A percentile compares a stretch with the other conserved stretches of the same genome.
These are phyloP conservation scores for Lachnellula subtilissima DNA, from an alignment of 2,329 filamentous ascomycete species.

Conservation along the genomic window DNA sequence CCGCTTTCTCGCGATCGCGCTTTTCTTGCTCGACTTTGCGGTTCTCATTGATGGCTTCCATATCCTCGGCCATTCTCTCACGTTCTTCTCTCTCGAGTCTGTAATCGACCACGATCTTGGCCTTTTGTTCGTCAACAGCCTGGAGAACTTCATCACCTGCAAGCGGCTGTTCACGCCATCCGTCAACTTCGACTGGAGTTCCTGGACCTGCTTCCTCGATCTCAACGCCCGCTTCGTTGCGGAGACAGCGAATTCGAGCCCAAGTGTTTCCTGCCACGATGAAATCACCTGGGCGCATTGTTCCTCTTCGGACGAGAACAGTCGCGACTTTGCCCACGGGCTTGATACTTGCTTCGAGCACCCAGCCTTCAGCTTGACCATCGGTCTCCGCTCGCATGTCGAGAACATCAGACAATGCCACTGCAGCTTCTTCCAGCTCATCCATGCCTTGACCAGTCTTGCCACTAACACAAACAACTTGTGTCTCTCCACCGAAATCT, in stretches of 20 bases:
- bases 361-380: slow-evolving; percentile 83
- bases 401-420: slow-evolving; percentile 81
- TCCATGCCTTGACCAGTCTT: slow-evolving; percentile 91
- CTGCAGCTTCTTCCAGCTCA: slow-evolving; percentile 84
- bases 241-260: slow-evolving; percentile 77
- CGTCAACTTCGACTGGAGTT: slow-evolving; percentile 85
- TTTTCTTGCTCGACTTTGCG: slow-evolving; percentile 54
- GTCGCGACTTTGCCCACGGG: slow-evolving; percentile 80
- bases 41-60: slow-evolving; percentile 71
- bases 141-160: slow-evolving; percentile 88
- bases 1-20: slow-evolving; percentile 55
- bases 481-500: slow-evolving; percentile 90
- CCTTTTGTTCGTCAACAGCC: slow-evolving; percentile 71
- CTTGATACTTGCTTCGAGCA: slow-evolving; percentile 88
- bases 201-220: slow-evolving; percentile 75
- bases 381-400: slow-evolving; percentile 78
- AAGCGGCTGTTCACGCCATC: slow-evolving; percentile 84
- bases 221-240: slow-evolving; percentile 75
- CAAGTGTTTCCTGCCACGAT: slow-evolving; percentile 86
- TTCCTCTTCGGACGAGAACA: slow-evolving; percentile 82
- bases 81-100: slow-evolving; percentile 68
- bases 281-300: slow-evolving; percentile 71
- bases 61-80: slow-evolving; percentile 59
- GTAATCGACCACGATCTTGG: slow-evolving; percentile 72
- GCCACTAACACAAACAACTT: slow-evolving; percentile 85